Percentiles rank a stretch among this genome's conserved stretches.
Evolutionary conservation across 169 alveolate genomes (phyloP).

Genomic region (Eimeria acervulina): DNA sequence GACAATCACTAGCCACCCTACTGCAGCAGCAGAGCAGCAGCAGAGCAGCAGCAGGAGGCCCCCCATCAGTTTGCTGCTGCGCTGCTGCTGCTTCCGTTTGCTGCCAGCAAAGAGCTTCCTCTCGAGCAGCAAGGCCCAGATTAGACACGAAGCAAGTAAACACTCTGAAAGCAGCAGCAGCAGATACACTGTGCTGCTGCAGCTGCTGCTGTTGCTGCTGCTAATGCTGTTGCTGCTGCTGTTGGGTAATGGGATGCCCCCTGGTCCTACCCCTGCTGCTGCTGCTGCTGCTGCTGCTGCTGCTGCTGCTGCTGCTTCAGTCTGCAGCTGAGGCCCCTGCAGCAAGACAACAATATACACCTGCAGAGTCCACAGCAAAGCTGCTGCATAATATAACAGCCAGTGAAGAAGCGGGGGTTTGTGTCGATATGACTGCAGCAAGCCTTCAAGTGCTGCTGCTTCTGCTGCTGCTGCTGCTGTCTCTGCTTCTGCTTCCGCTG

Average conservation of each 20-base stretch:
- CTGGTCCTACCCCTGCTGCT: neutral
- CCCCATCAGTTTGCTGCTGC: too few relatives aligned
- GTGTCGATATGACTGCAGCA: constrained; percentile 32
- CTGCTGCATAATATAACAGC: constrained; percentile 1
- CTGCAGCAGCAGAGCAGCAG: neutral
- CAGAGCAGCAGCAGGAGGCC: neutral
- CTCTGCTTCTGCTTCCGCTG: too few relatives aligned
- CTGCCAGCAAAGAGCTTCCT: neutral
- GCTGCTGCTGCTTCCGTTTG: neutral
- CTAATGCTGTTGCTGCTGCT: constrained; percentile 12
- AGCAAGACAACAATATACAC: neutral
- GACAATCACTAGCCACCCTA: neutral
- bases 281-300: neutral
- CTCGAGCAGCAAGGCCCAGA: neutral
- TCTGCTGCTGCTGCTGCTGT: too few relatives aligned
- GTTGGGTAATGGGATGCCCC: neutral
- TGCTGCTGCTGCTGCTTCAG: constrained; percentile 36
- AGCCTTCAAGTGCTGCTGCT: constrained; percentile 16
- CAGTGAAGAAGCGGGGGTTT: constrained; percentile 15
- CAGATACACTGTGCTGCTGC: neutral
- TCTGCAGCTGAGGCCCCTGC: neutral
- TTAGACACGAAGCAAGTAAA: neutral
- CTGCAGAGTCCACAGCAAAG: neutral
- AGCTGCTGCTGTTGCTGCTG: constrained; percentile 8
- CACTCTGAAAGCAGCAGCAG: constrained; percentile 23